Percentiles rank a stretch among this genome's conserved stretches.
phyloP scores from a whole-genome alignment of 2,329 filamentous ascomycete genomes.

The Cladosporium sp. region DNA sequence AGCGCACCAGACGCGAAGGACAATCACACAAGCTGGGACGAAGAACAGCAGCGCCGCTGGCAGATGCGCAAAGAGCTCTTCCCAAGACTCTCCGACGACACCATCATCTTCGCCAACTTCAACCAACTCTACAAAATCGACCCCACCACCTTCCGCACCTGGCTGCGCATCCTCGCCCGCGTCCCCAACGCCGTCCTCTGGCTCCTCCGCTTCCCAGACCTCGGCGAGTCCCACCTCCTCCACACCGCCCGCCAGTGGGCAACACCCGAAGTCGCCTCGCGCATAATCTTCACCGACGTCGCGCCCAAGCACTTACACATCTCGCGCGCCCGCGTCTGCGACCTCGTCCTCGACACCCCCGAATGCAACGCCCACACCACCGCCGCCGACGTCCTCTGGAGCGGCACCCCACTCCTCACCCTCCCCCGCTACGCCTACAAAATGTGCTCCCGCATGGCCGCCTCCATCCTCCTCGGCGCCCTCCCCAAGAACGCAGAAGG shows the following conservation, averaged over 20 bases:
- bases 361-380: slow-evolving; percentile 99
- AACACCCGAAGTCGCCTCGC: slow-evolving; percentile 73
- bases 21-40: slow-evolving; percentile 67
- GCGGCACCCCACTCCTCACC: slow-evolving; percentile 86
- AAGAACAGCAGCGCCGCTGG: slow-evolving; percentile 79
- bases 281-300: slow-evolving; percentile 93
- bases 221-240: slow-evolving; percentile 80
- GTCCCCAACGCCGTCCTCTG: slow-evolving; percentile 87
- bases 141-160: slow-evolving; percentile 90
- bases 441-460: slow-evolving; percentile 98
- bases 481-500: slow-evolving; percentile 69
- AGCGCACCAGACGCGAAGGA: slow-evolving; percentile 72
- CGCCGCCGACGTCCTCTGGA: slow-evolving; percentile 94
- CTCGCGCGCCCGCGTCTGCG: slow-evolving; percentile 81
- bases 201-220: slow-evolving; percentile 93
- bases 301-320: slow-evolving; percentile 94
- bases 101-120: slow-evolving; percentile 93
- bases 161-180: slow-evolving; percentile 82
- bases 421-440: slow-evolving; percentile 91
- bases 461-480: slow-evolving; percentile 86
- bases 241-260: slow-evolving; percentile 80
- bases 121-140: slow-evolving; percentile 99
- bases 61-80: slow-evolving; percentile 91
- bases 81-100: slow-evolving; percentile 72
- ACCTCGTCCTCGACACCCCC: slow-evolving; percentile 92